Evolutionary conservation across 345 rosid genomes (phyloP), one percentile per base, ranked within the genome.

Genomic region (Psidium friedrichsthalianum): DNA sequence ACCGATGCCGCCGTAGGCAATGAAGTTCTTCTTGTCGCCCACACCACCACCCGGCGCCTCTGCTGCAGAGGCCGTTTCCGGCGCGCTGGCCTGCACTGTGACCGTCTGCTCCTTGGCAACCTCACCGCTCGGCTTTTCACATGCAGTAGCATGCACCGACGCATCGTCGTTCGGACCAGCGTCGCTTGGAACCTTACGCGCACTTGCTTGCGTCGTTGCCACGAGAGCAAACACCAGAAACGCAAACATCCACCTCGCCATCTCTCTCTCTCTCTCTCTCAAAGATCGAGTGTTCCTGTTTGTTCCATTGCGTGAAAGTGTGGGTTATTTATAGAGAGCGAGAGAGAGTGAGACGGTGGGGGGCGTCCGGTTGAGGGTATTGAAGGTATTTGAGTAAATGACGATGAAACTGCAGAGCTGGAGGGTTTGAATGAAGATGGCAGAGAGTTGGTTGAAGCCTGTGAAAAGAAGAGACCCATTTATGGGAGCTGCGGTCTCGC

Each of bases 1-100:
- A 11, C 98, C 97, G 24, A 94, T 89, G 21, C 97, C 97, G 8
- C 95, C 94, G 16, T 84, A 91, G 44, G 86, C 61, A 1, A 93
- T 82, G 59, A 93, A 89, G 56, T 91, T 92, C 88, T 95, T 95
- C 82, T 93, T 86, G 84, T 94, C 98, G n/a, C 81, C 87, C 32
- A 94, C 51, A 24, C 90, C 92, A 21, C 85, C 51, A 15, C 87
- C 87, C 24, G 93, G 90, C 49, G 93, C 85, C 74, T 86, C 93
- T 24, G 92, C 92, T 76, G 74, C 32, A 52, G 86, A 93, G 21
- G 90, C 91, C 74, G 61, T 51, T 82, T 82, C 55, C 80, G 25
- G 47, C 11, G 25, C 47, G 18, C 80, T 69, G 47, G 47, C 80
- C 22, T 69, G 80, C 80, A 69, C 42, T 11, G 18, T 9, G 47